Evolutionary conservation across 1,284 basidiomycete genomes (phyloP).

Genomic region (Blastosporella zonata): DNA sequence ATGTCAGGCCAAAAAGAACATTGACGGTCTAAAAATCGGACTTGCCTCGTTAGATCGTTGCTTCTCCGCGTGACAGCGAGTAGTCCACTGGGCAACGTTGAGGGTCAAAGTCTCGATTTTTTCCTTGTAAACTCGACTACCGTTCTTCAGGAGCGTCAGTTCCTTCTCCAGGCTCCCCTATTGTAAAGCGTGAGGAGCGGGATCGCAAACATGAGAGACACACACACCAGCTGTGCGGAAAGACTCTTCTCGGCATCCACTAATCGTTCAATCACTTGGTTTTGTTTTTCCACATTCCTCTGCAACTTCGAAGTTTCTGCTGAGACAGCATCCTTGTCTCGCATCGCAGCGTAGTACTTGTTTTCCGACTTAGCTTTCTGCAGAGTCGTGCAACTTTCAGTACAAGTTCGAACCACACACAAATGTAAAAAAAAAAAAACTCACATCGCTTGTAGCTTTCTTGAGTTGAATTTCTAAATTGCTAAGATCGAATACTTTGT

Average conservation of each 20-base stretch:
- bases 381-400: constrained; percentile 6
- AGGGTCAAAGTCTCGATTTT: constrained; percentile 40
- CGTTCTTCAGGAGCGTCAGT: constrained; percentile 35
- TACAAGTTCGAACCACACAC: neutral
- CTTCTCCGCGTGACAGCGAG: constrained; percentile 35
- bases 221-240: constrained; percentile 54
- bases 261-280: constrained; percentile 70
- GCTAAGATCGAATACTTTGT: constrained; percentile 81
- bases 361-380: constrained; percentile 87
- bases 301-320: constrained; percentile 70
- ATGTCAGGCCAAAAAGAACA: neutral
- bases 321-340: constrained; percentile 83
- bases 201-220: neutral
- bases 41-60: constrained; percentile 33
- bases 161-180: constrained; percentile 53
- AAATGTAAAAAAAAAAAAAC: constrained; percentile 17
- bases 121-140: constrained; percentile 24
- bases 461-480: constrained; percentile 74
- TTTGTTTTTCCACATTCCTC: constrained; percentile 69
- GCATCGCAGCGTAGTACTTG: constrained; percentile 91
- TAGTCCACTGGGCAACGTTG: constrained; percentile 34
- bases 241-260: constrained; percentile 65
- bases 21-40: neutral
- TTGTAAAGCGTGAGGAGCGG: constrained; percentile 10
- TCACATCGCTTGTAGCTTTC: constrained; percentile 64